A percentile compares a stretch with the other conserved stretches of the same genome.
Evolutionary conservation across 1,284 basidiomycete genomes (phyloP).

Genomic region (Earliella scabrosa): DNA sequence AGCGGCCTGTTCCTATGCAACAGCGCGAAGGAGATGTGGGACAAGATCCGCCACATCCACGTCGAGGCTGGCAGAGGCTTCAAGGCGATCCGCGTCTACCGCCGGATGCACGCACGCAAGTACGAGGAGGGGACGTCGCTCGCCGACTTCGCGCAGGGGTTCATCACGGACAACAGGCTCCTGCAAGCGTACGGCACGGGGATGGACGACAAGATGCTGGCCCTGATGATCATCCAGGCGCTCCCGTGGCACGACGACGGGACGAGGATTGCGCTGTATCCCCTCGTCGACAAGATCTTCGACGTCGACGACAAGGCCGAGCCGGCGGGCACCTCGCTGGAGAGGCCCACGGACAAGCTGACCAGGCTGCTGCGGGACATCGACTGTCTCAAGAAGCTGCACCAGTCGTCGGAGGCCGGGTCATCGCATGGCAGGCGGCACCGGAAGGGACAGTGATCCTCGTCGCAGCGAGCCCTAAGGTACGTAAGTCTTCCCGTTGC

Average conservation of each 20-base stretch:
- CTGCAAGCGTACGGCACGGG: not conserved
- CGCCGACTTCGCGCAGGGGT: not conserved
- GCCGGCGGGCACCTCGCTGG: too few species aligned
- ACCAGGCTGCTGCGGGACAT: not conserved
- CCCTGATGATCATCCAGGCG: not conserved
- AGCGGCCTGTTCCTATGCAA: not conserved
- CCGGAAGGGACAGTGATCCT: not conserved
- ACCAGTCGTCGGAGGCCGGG: not conserved
- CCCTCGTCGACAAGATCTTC: not conserved
- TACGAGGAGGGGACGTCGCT: slow-evolving; percentile 3
- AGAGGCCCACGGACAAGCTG: too few species aligned
- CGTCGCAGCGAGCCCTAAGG: too few species aligned
- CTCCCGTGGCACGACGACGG: not conserved
- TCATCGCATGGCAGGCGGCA: not conserved
- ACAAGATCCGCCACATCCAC: slow-evolving; percentile 1
- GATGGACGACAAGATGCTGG: not conserved
- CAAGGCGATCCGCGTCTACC: not conserved
- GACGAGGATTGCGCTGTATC: not conserved
- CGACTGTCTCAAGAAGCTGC: not conserved
- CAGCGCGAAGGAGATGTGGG: slow-evolving; percentile 11
- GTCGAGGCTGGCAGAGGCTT: not conserved
- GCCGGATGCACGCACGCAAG: slow-evolving; percentile 1
- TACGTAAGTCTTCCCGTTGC: too few species aligned
- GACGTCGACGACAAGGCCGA: not conserved
- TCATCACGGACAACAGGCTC: not conserved